Evolutionary conservation across 2,329 filamentous ascomycete species (phyloP), one percentile per base, ranked within the genome.

Genomic region (Pestalotiopsis sp.): DNA sequence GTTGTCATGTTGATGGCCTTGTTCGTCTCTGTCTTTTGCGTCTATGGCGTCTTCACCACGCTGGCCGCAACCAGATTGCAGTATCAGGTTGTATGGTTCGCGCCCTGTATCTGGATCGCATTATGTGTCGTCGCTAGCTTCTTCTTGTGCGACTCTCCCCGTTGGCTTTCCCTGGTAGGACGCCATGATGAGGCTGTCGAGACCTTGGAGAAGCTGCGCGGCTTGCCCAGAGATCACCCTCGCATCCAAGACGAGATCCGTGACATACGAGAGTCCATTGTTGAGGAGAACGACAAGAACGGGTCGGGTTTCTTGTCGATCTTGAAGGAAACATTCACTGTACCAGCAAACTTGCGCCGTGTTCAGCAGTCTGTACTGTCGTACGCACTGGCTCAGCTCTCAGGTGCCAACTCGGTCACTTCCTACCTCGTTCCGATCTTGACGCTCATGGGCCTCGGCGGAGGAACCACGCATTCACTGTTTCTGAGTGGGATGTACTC

Each of bases 141-240:
- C 23, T 74, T 79, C 40, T 74, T 80, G 68, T 67, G 77, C 65
- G 73, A 78, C 76, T 72, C 80, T 73, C 45, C 78, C 70, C 68
- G 82, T 68, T 89, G 84, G 83, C 75, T 87, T n/a, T 74, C 87
- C 23, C 76, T 84, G 11, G 72, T 88, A 68, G 85, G 88, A 69
- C 85, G 86, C 17, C 81, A 85, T 0, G 75, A 79, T 4, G 72
- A 79, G 31, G 73, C 76, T 4, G 73, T 82, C 23, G 13, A 72
- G 17, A 74, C 72, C 3, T 70, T 83, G 1, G 68, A 72, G 2
- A 65, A 60, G 5, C 73, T 83, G 3, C 78, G 80, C 5, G 72
- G 78, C 2, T 68, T 80, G 31, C 78, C 78, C 3, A 36, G 45
- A 5, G 75, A 78, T 58, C 74, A 79, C 67, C 70, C 73, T 2